phyloP scores from a whole-genome alignment of 441 rosid genomes.

The Aleurites moluccanus region DNA sequence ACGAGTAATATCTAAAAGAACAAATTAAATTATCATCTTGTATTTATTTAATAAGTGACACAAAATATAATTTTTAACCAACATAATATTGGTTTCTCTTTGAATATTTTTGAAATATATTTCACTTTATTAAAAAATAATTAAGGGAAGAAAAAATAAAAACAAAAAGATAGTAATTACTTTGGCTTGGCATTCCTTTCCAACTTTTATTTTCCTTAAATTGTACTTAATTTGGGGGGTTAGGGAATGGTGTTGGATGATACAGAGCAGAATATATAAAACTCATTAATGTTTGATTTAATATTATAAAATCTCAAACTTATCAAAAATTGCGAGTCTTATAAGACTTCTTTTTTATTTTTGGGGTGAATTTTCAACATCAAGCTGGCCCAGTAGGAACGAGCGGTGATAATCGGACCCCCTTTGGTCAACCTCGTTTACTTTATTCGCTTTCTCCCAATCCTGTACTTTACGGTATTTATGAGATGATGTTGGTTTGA shows the following conservation, averaged over 20 bases:
- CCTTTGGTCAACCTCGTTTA: background rate
- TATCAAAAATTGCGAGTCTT: conserved; percentile 4
- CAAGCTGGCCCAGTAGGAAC: background rate
- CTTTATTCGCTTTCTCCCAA: background rate
- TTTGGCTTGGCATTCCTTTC: conserved; percentile 18
- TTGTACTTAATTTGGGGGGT: conserved; percentile 30
- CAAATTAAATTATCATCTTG: too few species aligned
- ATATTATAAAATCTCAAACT: conserved; percentile 21
- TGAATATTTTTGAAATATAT: too few species aligned
- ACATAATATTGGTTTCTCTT: too few species aligned
- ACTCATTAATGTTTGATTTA: background rate
- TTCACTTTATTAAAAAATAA: background rate
- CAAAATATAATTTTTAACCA: too few species aligned
- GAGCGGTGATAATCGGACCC: conserved; percentile 18
- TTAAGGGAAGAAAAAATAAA: background rate
- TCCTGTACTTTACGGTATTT: background rate
- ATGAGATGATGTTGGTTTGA: too few species aligned
- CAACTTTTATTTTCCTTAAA: conserved; percentile 26
- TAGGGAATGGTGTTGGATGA: background rate
- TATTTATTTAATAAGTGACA: too few species aligned
- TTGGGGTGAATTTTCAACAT: conserved; percentile 17
- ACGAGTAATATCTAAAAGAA: too few species aligned
- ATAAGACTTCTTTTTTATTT: background rate
- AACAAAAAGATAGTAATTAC: too few species aligned
- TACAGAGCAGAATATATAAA: background rate